Evolutionary conservation across 2,329 filamentous ascomycete genomes (phyloP).

Genomic region (Fusarium scirpi): DNA sequence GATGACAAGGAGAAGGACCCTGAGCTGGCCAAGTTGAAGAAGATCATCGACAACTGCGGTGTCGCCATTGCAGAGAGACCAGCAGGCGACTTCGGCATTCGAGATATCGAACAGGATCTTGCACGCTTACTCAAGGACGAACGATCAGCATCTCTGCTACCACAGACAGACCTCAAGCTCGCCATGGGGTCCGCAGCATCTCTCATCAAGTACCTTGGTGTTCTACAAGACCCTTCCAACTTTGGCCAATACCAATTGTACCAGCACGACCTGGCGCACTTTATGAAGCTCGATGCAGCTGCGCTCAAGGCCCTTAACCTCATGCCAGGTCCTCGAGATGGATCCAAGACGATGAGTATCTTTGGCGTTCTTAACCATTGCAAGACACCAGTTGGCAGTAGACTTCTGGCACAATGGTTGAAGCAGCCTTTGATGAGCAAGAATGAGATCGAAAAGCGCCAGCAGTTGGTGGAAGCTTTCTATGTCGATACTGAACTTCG

Average conservation of each 20-base stretch:
- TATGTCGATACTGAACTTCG: constrained; percentile 91
- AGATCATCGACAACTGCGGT: constrained; percentile 92
- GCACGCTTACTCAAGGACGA: constrained; percentile 90
- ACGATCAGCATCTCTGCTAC: constrained; percentile 78
- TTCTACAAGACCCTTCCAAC: constrained; percentile 91
- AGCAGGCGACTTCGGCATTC: constrained; percentile 81
- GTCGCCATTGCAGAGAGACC: constrained; percentile 88
- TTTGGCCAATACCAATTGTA: constrained; percentile 98
- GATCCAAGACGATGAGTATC: constrained; percentile 96
- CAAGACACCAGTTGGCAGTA: constrained; percentile 93
- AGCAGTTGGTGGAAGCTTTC: constrained; percentile 95
- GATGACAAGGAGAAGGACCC: constrained; percentile 87
- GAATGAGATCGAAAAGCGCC: constrained; percentile 87
- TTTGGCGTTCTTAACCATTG: constrained; percentile 96
- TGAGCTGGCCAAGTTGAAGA: constrained; percentile 86
- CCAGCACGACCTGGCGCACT: constrained; percentile 95
- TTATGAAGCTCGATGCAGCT: constrained; percentile 97
- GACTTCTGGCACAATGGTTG: constrained; percentile 92
- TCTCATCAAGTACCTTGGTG: constrained; percentile 92
- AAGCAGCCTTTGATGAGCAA: constrained; percentile 97
- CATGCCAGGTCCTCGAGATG: constrained; percentile 95
- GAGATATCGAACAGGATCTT: constrained; percentile 96
- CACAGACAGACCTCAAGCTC: constrained; percentile 91
- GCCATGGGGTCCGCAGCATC: constrained; percentile 96
- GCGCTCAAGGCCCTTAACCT: constrained; percentile 94